Percentiles rank a stretch among this genome's conserved stretches.
phyloP scores from a whole-genome alignment of 148 eudicot species.

The Dianthus caryophyllus region DNA sequence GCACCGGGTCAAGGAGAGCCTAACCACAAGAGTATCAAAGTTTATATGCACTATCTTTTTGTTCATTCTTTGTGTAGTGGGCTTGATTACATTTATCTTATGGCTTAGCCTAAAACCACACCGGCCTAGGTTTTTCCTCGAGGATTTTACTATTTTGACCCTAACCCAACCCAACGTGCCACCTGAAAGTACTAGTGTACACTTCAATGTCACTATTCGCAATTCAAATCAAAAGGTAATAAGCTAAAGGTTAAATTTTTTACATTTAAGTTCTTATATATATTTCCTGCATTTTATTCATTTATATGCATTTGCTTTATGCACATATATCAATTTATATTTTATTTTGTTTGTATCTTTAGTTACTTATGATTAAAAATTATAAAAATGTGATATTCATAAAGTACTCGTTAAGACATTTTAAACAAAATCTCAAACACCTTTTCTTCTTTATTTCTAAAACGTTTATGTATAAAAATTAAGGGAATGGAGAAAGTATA shows the following conservation, averaged over 20 bases:
- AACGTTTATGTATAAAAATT: too few relatives aligned
- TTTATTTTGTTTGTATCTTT: too few relatives aligned
- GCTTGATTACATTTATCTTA: conserved; percentile 56
- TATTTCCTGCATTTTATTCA: too few relatives aligned
- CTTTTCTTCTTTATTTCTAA: too few relatives aligned
- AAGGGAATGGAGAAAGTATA: too few relatives aligned
- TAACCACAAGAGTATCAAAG: conserved; percentile 61
- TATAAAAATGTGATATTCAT: too few relatives aligned
- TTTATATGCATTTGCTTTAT: too few relatives aligned
- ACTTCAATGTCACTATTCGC: conserved; percentile 56
- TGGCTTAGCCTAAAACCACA: conserved; percentile 87
- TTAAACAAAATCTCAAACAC: too few relatives aligned
- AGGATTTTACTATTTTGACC: conserved; percentile 51
- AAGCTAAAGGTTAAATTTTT: too few relatives aligned
- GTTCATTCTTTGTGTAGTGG: conserved; percentile 45
- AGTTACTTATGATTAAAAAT: too few relatives aligned
- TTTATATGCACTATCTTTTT: conserved; percentile 58
- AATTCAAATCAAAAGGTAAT: conserved; percentile 60
- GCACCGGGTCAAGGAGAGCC: conserved; percentile 66
- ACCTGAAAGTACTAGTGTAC: conserved; percentile 34
- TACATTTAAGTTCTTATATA: neutral
- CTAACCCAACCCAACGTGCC: conserved; percentile 44
- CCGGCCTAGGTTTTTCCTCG: conserved; percentile 54
- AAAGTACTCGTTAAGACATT: too few relatives aligned
- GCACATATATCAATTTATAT: too few relatives aligned